These are phyloP conservation scores for Dendrobium catenatum DNA, from an alignment of 106 monocot genomes.

Conservation along the genomic window DNA sequence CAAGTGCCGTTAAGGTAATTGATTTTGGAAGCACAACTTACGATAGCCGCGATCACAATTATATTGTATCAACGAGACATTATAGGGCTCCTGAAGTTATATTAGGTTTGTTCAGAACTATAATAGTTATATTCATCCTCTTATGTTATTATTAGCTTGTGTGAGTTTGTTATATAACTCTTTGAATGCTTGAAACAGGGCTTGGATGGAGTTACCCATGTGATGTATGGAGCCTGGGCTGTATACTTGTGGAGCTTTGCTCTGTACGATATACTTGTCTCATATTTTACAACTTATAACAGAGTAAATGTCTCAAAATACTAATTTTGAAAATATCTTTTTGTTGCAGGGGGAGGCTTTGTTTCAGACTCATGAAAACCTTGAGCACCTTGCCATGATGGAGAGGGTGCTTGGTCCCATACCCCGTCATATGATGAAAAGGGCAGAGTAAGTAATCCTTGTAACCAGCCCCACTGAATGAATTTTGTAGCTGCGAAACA, in stretches of 20 bases:
- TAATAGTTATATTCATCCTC: neutral
- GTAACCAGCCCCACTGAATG: neutral
- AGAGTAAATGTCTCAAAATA: neutral
- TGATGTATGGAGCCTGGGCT: conserved; percentile 77
- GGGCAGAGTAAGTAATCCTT: conserved; percentile 54
- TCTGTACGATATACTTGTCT: conserved; percentile 22
- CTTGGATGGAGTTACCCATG: conserved; percentile 68
- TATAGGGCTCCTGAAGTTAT: conserved; percentile 96
- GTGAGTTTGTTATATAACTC: neutral
- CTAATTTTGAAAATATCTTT: neutral
- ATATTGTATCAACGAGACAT: conserved; percentile 83
- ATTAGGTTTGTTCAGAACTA: conserved; percentile 29
- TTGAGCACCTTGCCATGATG: conserved; percentile 94
- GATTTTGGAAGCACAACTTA: conserved; percentile 96
- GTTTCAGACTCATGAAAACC: conserved; percentile 87
- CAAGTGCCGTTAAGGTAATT: conserved; percentile 83
- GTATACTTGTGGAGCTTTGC: conserved; percentile 71
- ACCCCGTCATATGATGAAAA: conserved; percentile 61
- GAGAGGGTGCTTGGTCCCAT: conserved; percentile 76
- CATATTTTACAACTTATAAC: neutral
- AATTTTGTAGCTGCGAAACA: neutral
- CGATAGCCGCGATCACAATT: conserved; percentile 48
- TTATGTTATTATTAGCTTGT: neutral
- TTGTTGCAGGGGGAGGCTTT: conserved; percentile 65
- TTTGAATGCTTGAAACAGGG: conserved; percentile 22